Evolutionary conservation across 2,329 filamentous ascomycete species (phyloP).

Genomic region (Fusarium mundagurra): DNA sequence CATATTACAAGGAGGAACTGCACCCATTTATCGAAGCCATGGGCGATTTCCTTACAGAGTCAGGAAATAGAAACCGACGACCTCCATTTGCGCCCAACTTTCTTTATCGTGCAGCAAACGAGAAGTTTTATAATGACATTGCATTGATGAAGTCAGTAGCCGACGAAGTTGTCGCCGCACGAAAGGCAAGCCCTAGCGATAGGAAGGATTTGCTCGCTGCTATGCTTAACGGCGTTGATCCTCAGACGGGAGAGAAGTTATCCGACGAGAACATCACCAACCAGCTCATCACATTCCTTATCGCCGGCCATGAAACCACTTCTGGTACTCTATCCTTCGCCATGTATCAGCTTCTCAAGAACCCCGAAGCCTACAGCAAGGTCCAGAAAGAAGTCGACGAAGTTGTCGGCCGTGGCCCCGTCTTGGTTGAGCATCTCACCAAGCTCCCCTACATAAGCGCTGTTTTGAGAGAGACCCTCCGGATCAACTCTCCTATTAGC

Average conservation of each 20-base stretch:
- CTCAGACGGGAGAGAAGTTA: constrained; percentile 72
- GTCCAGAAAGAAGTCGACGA: constrained; percentile 75
- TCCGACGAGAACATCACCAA: constrained; percentile 70
- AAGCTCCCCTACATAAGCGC: constrained; percentile 74
- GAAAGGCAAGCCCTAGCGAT: constrained; percentile 63
- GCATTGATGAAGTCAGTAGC: constrained; percentile 64
- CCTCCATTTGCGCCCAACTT: constrained; percentile 57
- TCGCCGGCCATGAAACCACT: constrained; percentile 78
- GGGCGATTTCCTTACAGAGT: constrained; percentile 69
- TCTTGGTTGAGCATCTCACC: constrained; percentile 69
- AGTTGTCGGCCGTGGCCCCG: constrained; percentile 67
- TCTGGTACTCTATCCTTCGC: constrained; percentile 73
- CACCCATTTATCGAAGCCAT: constrained; percentile 78
- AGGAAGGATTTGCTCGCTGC: constrained; percentile 75
- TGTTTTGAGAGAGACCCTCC: constrained; percentile 71
- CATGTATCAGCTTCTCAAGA: constrained; percentile 72
- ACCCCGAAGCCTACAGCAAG: constrained; percentile 67
- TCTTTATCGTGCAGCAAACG: constrained; percentile 59
- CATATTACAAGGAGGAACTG: constrained; percentile 73
- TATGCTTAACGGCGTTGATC: constrained; percentile 75
- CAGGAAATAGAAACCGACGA: constrained; percentile 59
- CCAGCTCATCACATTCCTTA: constrained; percentile 78
- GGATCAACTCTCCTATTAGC: constrained; percentile 69
- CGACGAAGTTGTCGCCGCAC: constrained; percentile 67
- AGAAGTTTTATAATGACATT: constrained; percentile 65